Evolutionary conservation across 257 asterid genomes (phyloP).

Genomic region (Leptodermis oblonga): DNA sequence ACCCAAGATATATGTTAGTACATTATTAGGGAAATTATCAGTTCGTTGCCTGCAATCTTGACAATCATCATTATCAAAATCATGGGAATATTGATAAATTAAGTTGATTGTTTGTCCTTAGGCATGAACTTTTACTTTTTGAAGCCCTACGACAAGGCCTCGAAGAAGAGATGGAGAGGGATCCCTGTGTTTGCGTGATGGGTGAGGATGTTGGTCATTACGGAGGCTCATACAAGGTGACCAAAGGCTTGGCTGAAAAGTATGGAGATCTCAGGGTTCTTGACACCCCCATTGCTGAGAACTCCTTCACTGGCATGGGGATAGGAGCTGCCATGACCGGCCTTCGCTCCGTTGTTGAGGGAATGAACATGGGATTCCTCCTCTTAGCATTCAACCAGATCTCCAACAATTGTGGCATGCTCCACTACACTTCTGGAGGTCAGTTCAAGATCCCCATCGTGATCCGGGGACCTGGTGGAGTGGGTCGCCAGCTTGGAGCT

Average conservation of each 20-base stretch:
- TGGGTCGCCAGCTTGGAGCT: slow-evolving; percentile 92
- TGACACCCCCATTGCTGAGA: slow-evolving; percentile 85
- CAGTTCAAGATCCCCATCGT: slow-evolving; percentile 77
- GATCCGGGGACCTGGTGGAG: slow-evolving; percentile 92
- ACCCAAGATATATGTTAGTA: too few species aligned
- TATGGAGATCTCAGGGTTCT: slow-evolving; percentile 83
- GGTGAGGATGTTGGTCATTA: slow-evolving; percentile 92
- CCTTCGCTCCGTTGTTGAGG: slow-evolving; percentile 72
- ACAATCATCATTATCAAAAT: not conserved
- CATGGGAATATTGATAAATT: not conserved
- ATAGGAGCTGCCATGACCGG: slow-evolving; percentile 90
- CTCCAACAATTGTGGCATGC: slow-evolving; percentile 92
- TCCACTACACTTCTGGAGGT: slow-evolving; percentile 87
- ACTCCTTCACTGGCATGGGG: slow-evolving; percentile 88
- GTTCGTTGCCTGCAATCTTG: not conserved
- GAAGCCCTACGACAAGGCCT: slow-evolving; percentile 88
- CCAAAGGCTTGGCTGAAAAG: slow-evolving; percentile 61
- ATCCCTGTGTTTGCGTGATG: slow-evolving; percentile 63
- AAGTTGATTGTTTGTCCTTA: slow-evolving; percentile 18
- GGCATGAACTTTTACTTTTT: slow-evolving; percentile 81
- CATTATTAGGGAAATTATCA: not conserved
- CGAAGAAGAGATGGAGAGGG: slow-evolving; percentile 88
- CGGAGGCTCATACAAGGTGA: slow-evolving; percentile 87
- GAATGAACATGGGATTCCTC: slow-evolving; percentile 94
- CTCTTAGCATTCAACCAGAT: slow-evolving; percentile 81